Evolutionary conservation across 768 basidiomycete genomes (phyloP).

Genomic region (Collybia mongolica): DNA sequence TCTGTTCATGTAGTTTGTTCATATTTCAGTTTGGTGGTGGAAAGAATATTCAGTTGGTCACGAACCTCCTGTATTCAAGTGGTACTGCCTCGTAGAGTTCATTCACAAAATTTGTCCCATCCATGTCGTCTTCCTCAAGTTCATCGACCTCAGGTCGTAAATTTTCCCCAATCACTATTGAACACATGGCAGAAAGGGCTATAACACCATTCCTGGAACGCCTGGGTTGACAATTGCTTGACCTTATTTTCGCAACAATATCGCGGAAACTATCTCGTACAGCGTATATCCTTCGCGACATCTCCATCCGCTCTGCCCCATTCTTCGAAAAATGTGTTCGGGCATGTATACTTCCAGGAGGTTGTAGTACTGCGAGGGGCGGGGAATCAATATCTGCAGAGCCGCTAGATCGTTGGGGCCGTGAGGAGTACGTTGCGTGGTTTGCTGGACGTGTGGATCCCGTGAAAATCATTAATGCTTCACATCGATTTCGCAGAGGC

Average conservation of each 20-base stretch:
- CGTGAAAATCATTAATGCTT: constrained; percentile 14
- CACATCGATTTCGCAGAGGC: constrained; percentile 21
- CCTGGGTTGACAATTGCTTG: background rate
- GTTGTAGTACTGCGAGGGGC: constrained; percentile 36
- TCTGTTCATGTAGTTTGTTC: constrained; percentile 22
- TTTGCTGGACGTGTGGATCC: background rate
- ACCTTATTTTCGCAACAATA: constrained; percentile 36
- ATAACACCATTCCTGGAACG: constrained; percentile 3
- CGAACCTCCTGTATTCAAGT: constrained; percentile 49
- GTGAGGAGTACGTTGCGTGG: constrained; percentile 2
- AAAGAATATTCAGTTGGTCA: background rate
- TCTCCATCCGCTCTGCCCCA: constrained; percentile 33
- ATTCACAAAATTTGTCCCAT: constrained; percentile 27
- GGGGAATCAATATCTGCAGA: constrained; percentile 12
- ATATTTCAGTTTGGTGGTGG: background rate
- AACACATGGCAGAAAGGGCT: constrained; percentile 46
- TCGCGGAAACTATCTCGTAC: constrained; percentile 58
- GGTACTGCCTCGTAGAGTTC: constrained; percentile 54
- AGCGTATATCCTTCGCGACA: constrained; percentile 48
- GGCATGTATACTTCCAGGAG: constrained; percentile 29
- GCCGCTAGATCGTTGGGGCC: background rate
- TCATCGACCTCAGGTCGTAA: constrained; percentile 33
- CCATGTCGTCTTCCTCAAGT: constrained; percentile 18
- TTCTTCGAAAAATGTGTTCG: constrained; percentile 32
- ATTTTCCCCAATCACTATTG: constrained; percentile 43